These are phyloP conservation scores for Saturnispora kantuleensis DNA, from an alignment of 805 yeast genomes.

Conservation along the genomic window DNA sequence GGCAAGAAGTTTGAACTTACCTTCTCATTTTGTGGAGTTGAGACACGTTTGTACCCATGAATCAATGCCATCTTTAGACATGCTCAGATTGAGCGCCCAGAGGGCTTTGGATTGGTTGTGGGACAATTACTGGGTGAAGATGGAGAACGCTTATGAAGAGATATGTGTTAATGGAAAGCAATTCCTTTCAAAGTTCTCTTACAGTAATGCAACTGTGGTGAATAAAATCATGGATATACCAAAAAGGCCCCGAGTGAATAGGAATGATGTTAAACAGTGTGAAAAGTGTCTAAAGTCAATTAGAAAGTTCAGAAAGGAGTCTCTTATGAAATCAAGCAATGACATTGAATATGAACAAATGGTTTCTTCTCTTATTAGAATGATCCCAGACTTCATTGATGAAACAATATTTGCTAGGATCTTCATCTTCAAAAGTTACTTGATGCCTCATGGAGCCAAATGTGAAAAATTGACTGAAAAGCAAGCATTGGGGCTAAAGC, in stretches of 20 bases:
- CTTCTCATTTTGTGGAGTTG: constrained; percentile 77
- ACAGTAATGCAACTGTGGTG: too few relatives aligned
- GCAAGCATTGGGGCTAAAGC: constrained; percentile 21
- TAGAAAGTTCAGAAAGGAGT: constrained; percentile 39
- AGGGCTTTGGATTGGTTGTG: constrained; percentile 70
- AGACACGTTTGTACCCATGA: constrained; percentile 93
- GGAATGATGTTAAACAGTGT: constrained; percentile 12
- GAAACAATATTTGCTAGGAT: constrained; percentile 18
- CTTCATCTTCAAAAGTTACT: constrained; percentile 25
- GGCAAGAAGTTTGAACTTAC: constrained; percentile 61
- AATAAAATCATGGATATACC: background rate
- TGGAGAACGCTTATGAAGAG: constrained; percentile 15
- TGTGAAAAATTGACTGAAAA: constrained; percentile 15
- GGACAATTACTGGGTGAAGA: constrained; percentile 58
- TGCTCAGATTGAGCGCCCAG: constrained; percentile 49
- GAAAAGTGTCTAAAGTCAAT: constrained; percentile 35
- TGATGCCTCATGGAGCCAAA: constrained; percentile 21
- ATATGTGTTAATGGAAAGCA: background rate
- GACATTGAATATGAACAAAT: constrained; percentile 21
- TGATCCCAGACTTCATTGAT: background rate
- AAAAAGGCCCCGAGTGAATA: background rate
- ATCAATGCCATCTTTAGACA: constrained; percentile 56
- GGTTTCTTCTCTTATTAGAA: background rate
- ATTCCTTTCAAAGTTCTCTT: background rate
- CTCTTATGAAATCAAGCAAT: constrained; percentile 32